Conservation (phyloP, 208 protist species). For the Trypanosoma platydactyli region DNA sequence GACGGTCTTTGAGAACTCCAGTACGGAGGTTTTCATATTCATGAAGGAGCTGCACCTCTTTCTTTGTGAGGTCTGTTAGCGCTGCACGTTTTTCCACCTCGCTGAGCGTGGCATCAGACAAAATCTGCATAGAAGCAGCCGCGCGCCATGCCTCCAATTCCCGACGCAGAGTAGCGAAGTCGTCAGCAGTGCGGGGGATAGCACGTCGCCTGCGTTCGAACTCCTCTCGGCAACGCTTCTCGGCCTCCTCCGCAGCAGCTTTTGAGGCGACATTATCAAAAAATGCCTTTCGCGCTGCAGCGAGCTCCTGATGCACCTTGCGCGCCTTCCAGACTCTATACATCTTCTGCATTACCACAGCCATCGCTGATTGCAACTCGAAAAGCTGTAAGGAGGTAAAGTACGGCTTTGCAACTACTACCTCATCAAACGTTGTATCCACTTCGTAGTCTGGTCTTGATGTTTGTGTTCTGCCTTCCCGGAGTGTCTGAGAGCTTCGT, state of each 20-base stretch:
- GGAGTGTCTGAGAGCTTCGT: conserved; percentile 85
- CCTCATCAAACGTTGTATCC: conserved; percentile 58
- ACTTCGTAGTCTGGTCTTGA: conserved; percentile 59
- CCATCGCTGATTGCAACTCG: conserved; percentile 65
- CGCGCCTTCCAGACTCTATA: conserved; percentile 94
- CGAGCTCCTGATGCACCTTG: conserved; percentile 54
- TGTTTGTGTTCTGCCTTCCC: conserved; percentile 94
- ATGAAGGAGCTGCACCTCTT: conserved; percentile 95
- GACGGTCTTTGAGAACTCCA: conserved; percentile 57
- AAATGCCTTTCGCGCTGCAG: conserved; percentile 53
- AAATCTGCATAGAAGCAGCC: conserved; percentile 79
- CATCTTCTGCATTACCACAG: conserved; percentile 91
- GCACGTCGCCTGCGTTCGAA: conserved; percentile 86
- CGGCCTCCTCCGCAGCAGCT: conserved; percentile 63
- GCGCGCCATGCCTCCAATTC: conserved; percentile 91
- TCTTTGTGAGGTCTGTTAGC: conserved; percentile 89
- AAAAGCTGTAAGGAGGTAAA: conserved; percentile 77
- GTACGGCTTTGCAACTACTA: conserved; percentile 84
- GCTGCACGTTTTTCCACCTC: conserved; percentile 59
- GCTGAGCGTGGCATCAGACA: conserved; percentile 41
- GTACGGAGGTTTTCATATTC: conserved; percentile 93
- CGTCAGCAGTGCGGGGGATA: conserved; percentile 85
- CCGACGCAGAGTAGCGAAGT: conserved; percentile 93
- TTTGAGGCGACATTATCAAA: conserved; percentile 53
- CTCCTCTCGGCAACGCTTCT: conserved; percentile 60